Conservation (phyloP, 148 eudicot species). For the Pharnaceum exiguum region DNA sequence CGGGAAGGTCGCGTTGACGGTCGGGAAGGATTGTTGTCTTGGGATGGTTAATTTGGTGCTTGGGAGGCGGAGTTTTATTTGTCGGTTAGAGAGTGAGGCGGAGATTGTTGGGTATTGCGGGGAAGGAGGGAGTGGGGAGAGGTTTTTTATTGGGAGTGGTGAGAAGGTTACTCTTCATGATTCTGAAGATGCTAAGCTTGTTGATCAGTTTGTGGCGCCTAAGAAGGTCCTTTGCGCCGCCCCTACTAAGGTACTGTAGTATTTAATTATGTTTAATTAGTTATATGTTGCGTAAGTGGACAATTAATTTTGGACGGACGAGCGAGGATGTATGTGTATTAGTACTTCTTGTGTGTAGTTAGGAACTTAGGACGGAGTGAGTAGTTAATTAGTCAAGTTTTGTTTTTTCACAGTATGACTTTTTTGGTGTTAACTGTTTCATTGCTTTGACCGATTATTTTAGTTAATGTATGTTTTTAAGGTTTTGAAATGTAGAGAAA, state of each 20-base stretch:
- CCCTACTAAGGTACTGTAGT: conserved; percentile 46
- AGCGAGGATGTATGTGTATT: too few relatives aligned
- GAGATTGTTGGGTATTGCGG: conserved; percentile 42
- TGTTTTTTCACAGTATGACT: too few relatives aligned
- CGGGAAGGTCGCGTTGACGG: conserved; percentile 63
- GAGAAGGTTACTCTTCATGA: conserved; percentile 66
- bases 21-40: conserved; percentile 59
- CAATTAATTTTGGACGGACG: too few relatives aligned
- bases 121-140: conserved; percentile 57
- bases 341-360: too few relatives aligned
- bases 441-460: too few relatives aligned
- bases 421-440: too few relatives aligned
- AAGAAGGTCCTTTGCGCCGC: conserved; percentile 78
- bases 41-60: conserved; percentile 85
- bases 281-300: too few relatives aligned
- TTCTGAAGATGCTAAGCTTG: conserved; percentile 62
- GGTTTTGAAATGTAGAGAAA: too few relatives aligned
- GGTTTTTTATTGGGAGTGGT: conserved; percentile 61
- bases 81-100: conserved; percentile 66
- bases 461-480: too few relatives aligned
- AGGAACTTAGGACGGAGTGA: too few relatives aligned
- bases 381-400: too few relatives aligned
- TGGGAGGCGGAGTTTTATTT: conserved; percentile 68
- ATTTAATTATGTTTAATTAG: not conserved
- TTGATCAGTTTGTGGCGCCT: conserved; percentile 34